Evolutionary conservation across 1,284 basidiomycete genomes (phyloP), one percentile per base, ranked within the genome.

Genomic region (Sporisorium reilianum): DNA sequence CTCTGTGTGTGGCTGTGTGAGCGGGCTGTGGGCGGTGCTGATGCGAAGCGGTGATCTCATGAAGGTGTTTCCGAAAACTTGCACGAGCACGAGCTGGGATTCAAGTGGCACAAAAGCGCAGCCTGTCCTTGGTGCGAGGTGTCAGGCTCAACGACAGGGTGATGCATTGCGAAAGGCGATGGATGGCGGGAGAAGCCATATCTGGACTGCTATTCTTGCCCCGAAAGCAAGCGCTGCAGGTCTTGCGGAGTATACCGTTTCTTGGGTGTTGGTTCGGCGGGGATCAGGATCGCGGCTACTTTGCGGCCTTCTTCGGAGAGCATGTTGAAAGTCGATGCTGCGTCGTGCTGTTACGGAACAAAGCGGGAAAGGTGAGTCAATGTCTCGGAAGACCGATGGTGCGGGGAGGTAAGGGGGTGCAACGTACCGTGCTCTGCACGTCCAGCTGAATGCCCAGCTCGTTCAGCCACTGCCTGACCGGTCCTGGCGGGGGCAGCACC

Each of bases 241-340:
- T 60, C 45, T 11, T 72, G 28, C 10, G 74, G 68, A 0, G 74
- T 59, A 30, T 56, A 67, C 11, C 58, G 41, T 14, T 54, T 55
- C n/a, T 30, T 67, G 0, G 48, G 32, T 3, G 48, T 55, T 1
- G 55, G 55, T 46, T 67, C 59, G 1, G 55, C 32, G 2, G 94
- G 94, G 44, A 96, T 87, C 16, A 97, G 85, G 2, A 95, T 95
- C 11, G 93, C 95, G 26, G 93, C 92, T 14, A 98, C 93, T 20
- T 91, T 91, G 57, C 95, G 87, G 1, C 94, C 95, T 86, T 98
- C 95, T 85, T 98, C 96, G 0, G 91, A 86, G 41, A 98, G 88
- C 34, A 98, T 86, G 85, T 98, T 98, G 85, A 94, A 98, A 0
- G 95, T 97, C 34, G 94, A 92, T 80, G 93, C 94, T 12, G 95